These are phyloP conservation scores for Ailanthus altissimus DNA, from an alignment of 345 rosid genomes.

Conservation along the genomic window DNA sequence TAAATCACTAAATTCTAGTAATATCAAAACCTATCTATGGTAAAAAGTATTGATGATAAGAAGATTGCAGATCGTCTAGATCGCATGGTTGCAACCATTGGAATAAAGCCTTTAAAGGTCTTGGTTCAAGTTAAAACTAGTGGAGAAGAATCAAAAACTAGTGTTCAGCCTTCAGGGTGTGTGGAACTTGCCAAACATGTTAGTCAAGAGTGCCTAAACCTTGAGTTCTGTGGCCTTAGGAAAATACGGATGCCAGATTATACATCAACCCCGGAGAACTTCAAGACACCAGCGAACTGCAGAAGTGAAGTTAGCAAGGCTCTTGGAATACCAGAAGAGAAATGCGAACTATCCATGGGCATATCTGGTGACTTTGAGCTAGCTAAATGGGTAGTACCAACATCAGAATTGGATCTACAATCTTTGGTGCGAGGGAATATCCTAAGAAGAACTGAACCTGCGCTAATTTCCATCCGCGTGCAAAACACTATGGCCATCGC, in stretches of 20 bases:
- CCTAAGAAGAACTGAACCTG: slow-evolving; percentile 48
- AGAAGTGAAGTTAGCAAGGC: slow-evolving; percentile 85
- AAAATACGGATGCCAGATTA: slow-evolving; percentile 95
- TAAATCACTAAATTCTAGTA: no score
- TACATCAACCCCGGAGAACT: slow-evolving; percentile 92
- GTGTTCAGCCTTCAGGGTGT: slow-evolving; percentile 84
- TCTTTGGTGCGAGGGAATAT: slow-evolving; percentile 93
- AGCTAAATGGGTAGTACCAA: slow-evolving; percentile 97
- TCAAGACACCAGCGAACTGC: slow-evolving; percentile 83
- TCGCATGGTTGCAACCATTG: slow-evolving; percentile 61
- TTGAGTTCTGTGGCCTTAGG: slow-evolving; percentile 87
- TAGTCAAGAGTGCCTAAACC: slow-evolving; percentile 62
- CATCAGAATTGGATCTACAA: slow-evolving; percentile 85
- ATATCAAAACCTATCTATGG: slow-evolving; percentile 83
- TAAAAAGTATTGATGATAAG: slow-evolving; percentile 84
- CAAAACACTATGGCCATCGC: not conserved
- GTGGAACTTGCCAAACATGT: slow-evolving; percentile 80
- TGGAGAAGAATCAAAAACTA: slow-evolving; percentile 93
- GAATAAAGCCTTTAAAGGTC: slow-evolving; percentile 81
- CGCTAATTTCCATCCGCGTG: not conserved
- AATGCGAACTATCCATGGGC: slow-evolving; percentile 96
- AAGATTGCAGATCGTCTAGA: slow-evolving; percentile 94
- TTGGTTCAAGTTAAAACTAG: slow-evolving; percentile 95
- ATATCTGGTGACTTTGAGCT: slow-evolving; percentile 92
- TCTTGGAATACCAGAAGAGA: slow-evolving; percentile 77